phyloP scores from a whole-genome alignment of 2,329 filamentous ascomycete genomes.

The Diaporthe sp. region DNA sequence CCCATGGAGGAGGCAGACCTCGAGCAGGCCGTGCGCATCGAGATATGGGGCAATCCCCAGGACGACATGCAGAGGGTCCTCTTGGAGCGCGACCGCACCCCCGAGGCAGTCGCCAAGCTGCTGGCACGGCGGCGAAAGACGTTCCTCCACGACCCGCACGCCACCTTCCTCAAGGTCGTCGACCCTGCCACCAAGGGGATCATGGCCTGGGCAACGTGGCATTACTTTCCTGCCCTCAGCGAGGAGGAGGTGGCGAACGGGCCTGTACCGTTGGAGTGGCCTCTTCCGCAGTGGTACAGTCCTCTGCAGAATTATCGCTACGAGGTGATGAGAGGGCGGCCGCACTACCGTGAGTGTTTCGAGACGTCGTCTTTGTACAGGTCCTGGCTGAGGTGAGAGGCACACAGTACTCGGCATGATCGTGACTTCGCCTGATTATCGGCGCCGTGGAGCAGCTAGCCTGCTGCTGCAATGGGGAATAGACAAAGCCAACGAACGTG shows the following conservation, averaged over 20 bases:
- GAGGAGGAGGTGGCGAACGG: conserved; percentile 5
- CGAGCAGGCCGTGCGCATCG: conserved; percentile 3
- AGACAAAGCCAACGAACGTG: not conserved
- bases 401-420: conserved; percentile 19
- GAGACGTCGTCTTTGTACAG: not conserved
- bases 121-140: not conserved
- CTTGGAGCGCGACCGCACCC: conserved; percentile 13
- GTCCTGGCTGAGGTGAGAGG: not conserved
- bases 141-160: not conserved
- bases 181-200: not conserved
- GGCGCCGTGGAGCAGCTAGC: conserved; percentile 6
- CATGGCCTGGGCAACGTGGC: conserved; percentile 11
- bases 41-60: conserved; percentile 9
- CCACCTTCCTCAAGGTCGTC: conserved; percentile 7
- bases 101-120: not conserved
- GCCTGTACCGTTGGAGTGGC: not conserved
- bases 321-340: not conserved
- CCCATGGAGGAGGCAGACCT: conserved; percentile 19
- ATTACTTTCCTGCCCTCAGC: not conserved
- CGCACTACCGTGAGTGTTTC: conserved; percentile 5
- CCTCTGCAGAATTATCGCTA: not conserved
- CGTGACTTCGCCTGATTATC: not conserved
- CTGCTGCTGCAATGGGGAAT: not conserved
- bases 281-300: not conserved
- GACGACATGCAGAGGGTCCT: conserved; percentile 16